A percentile compares a stretch with the other conserved stretches of the same genome.
Evolutionary conservation across 2,329 filamentous ascomycete species (phyloP).

Genomic region (Pseudocercospora musae): DNA sequence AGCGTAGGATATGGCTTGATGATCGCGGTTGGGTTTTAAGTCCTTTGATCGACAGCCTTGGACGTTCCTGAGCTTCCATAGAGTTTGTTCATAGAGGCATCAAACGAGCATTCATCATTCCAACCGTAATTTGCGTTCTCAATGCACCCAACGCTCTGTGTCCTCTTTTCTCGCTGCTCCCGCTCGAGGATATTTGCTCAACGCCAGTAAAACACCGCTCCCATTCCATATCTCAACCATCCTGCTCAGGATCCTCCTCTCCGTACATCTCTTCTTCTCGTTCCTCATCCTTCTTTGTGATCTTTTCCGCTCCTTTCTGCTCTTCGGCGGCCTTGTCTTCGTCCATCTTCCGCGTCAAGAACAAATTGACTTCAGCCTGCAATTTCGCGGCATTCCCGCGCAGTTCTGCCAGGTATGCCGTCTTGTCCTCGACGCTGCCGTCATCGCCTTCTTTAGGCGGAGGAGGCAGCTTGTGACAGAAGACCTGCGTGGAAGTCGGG

Average conservation of each 20-base stretch:
- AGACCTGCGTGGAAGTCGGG: not conserved
- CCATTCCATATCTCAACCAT: slow-evolving; percentile 17
- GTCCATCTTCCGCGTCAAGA: slow-evolving; percentile 72
- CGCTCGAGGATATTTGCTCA: not conserved
- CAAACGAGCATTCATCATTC: not conserved
- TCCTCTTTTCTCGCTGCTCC: not conserved
- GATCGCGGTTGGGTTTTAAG: slow-evolving; percentile 66
- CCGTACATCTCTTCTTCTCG: slow-evolving; percentile 72
- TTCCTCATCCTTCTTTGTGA: slow-evolving; percentile 34
- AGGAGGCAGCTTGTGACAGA: slow-evolving; percentile 8
- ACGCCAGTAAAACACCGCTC: not conserved
- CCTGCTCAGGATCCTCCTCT: slow-evolving; percentile 69
- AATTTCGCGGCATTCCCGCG: slow-evolving; percentile 55
- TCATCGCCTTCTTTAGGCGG: slow-evolving; percentile 15
- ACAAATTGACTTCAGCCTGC: slow-evolving; percentile 67
- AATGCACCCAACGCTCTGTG: not conserved
- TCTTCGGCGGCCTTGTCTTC: slow-evolving; percentile 58
- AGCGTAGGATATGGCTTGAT: slow-evolving; percentile 90
- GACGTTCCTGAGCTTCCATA: slow-evolving; percentile 1
- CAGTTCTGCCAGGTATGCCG: slow-evolving; percentile 58
- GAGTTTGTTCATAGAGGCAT: not conserved
- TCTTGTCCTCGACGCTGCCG: slow-evolving; percentile 47
- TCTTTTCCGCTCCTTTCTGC: slow-evolving; percentile 19
- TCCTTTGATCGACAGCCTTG: slow-evolving; percentile 4
- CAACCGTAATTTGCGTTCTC: not conserved